Base-by-base conservation (phyloP, 2,329 filamentous ascomycete genomes). In the Cytospora chrysosperma region DNA sequence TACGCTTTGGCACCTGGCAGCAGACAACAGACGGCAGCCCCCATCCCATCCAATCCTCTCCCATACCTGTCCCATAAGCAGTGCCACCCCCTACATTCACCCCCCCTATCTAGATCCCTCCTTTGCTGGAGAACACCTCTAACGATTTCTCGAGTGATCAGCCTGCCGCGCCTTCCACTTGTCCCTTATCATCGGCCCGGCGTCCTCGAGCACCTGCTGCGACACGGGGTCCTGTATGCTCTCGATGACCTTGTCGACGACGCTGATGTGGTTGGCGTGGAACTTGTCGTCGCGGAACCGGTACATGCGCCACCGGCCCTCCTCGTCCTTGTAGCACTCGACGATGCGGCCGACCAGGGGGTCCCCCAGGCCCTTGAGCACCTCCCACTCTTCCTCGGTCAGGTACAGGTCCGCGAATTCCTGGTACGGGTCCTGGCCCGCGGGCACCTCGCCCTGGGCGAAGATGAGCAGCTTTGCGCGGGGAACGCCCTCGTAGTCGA, bases 271-370 rank as follows among this genome's bases (percentile, higher is more conserved):
- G 72, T 99, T 99, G 0, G 91, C 93, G 69, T 97, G 90, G 30
- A 82, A 81, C 78, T 99, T 99, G 76, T 99, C 95, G 71, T 98
- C 93, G 59, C 95, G 85, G 76, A 97, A 94, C 32, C 93, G 88
- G 69, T 95, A 89, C 74, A 92, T 91, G 63, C 93, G 87, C 95
- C 95, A 99, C 26, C 88, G 81, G 21, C 85, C 85, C 63, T 88
- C 76, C 1, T 86, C 81, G 72, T 97, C 92, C 76, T 92, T 87
- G 72, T 87, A 92, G 74, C 93, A 97, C 77, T 99, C 95, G 61
- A 98, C 89, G 65, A 99, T 90, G 58, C 91, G 84, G 67, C 94
- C 90, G 72, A 96, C 86, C n/a, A 98, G 80, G 19, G 91, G 90
- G 69, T 93, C 85, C 37, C 84, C 79, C 59, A 93, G 78, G 2